Evolutionary conservation across 1,284 basidiomycete genomes (phyloP), one percentile per base, ranked within the genome.

Genomic region (Trametes sp.): DNA sequence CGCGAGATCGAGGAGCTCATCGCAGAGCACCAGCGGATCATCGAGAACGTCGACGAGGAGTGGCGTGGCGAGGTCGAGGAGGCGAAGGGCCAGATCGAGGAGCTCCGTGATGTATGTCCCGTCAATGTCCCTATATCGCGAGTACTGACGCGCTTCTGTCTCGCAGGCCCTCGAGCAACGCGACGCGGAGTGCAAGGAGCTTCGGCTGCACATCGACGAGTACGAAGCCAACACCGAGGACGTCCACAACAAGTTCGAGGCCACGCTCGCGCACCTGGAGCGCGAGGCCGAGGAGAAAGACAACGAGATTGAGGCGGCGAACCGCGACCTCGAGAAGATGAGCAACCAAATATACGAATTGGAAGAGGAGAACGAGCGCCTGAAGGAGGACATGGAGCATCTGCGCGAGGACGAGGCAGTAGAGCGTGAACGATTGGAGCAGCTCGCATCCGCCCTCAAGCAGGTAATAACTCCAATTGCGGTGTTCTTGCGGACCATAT

Each of bases 11-110:
- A 92, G 8, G 86, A 91, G 38, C 73, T 92, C 46, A 80, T 89
- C 6, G 76, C 75, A 2, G 88, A 93, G 70, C 89, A 93, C 70
- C 82, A 87, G 60, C 81, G 83, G 23, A 88, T 90, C 52, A 82
- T 93, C 5, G 83, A 85, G 26, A 82, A 84, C 4, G 85, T 92
- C 4, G 90, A 93, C 69, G 84, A 88, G 48, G 88, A 91, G 69
- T 94, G 90, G 92, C 80, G 87, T 65, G 89, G 86, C 0, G 92
- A 94, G 69, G 84, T 93, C 2, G 88, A 92, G 57, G 90, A 92
- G 65, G 84, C 86, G 0, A 81, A 86, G 62, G 82, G 79, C 3
- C 88, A 90, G 63, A 85, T 90, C 1, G 89, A 92, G 63, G 90
- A 93, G 69, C 77, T 93, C 21, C 84, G 85, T n/a, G 91, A 93